phyloP scores from a whole-genome alignment of 2,329 filamentous ascomycete species.

The Ceratocystis albifundus region DNA sequence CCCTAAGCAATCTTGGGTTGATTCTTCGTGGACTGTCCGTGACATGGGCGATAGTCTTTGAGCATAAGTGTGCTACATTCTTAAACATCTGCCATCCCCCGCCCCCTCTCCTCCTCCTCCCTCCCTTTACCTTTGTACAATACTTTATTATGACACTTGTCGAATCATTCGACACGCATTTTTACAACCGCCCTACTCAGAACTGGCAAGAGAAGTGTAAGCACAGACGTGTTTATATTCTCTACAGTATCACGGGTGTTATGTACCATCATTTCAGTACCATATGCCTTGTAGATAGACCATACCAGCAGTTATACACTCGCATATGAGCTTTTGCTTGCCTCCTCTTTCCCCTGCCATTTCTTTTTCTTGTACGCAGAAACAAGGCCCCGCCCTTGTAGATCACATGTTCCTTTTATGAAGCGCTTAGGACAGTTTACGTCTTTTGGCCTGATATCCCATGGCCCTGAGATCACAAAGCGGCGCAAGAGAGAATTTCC shows the following conservation, averaged over 20 bases:
- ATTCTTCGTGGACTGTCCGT: constrained; percentile 59
- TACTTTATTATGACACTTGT: constrained; percentile 17
- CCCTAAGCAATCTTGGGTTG: constrained; percentile 69
- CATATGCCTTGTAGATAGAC: constrained; percentile 24
- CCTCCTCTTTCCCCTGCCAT: not conserved
- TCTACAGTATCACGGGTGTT: constrained; percentile 24
- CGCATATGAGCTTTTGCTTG: not conserved
- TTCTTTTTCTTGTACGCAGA: not conserved
- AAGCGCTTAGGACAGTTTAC: constrained; percentile 47
- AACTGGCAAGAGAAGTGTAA: not conserved
- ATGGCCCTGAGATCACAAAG: constrained; percentile 50
- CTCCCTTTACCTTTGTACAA: constrained; percentile 9
- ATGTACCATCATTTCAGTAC: constrained; percentile 17
- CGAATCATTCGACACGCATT: constrained; percentile 9
- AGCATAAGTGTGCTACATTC: not conserved
- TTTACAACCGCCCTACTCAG: constrained; percentile 3
- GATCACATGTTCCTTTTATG: not conserved
- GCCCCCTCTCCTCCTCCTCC: not conserved
- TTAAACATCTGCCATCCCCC: not conserved
- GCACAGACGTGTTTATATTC: not conserved
- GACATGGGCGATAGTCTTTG: constrained; percentile 53
- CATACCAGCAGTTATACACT: constrained; percentile 26
- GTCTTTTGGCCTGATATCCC: constrained; percentile 39
- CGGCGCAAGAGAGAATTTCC: constrained; percentile 45
- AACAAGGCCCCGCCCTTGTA: not conserved